Conservation (phyloP, 208 protist genomes). For the Porcisia hertigi region DNA sequence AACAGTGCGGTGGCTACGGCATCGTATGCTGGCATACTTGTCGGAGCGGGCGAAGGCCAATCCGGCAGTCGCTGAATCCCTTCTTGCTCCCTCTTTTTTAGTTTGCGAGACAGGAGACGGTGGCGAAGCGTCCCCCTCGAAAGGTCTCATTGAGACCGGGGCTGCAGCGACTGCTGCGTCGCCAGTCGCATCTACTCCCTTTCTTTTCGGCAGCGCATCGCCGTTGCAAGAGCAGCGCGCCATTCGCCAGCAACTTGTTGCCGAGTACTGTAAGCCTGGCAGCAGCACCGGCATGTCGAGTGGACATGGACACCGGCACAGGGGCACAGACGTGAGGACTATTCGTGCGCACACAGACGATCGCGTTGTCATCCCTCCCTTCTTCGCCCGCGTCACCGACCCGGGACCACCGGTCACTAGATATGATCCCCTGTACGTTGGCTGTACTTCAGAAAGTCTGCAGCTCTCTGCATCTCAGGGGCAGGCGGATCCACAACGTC, state of each 20-base stretch:
- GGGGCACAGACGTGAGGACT: background rate
- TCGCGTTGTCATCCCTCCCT: background rate
- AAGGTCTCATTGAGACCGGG: background rate
- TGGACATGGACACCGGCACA: background rate
- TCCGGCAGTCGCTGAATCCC: background rate
- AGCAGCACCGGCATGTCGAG: background rate
- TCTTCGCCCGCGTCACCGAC: background rate
- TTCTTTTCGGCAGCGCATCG: background rate
- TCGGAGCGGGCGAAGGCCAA: slow-evolving; percentile 7
- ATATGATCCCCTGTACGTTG: slow-evolving; percentile 16
- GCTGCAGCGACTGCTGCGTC: background rate
- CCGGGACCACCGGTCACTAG: background rate
- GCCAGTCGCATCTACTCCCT: background rate
- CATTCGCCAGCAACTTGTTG: slow-evolving; percentile 21
- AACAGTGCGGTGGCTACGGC: slow-evolving; percentile 41
- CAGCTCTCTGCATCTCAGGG: slow-evolving; percentile 18
- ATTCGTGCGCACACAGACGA: background rate
- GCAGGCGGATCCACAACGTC: background rate
- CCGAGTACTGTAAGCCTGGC: slow-evolving; percentile 15
- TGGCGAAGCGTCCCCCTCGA: background rate
- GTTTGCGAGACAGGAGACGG: background rate
- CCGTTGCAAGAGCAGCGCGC: slow-evolving; percentile 22
- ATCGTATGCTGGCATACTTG: slow-evolving; percentile 35
- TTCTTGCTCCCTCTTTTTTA: background rate
- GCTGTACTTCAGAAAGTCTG: slow-evolving; percentile 29